Evolutionary conservation across 306 rosid species (phyloP), one percentile per base, ranked within the genome.

Genomic region (Hippophae gyantsensis): DNA sequence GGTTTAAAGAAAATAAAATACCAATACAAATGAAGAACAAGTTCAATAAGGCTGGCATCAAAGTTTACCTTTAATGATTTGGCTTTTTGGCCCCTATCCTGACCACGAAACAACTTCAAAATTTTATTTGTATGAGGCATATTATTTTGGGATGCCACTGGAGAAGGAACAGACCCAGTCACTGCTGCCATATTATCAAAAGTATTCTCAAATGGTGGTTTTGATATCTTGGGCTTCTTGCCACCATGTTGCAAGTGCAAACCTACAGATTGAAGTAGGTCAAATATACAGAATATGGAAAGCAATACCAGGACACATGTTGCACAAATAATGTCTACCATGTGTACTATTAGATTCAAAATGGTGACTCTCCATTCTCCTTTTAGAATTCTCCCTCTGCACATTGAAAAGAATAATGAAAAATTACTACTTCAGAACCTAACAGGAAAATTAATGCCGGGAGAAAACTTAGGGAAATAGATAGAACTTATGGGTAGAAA

Each of bases 131-230:
- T 76, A 77, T 86, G 85, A 56, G 95, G 72, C 92, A 88, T 83
- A 73, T 88, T 89, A 80, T 92, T 86, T 77, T 88, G 99, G 52
- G 97, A 84, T 51, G 97, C 83, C 61, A 80, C 99, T 42, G 99
- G 97, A 54, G 99, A 93, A 71, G 97, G 95, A 73, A 89, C 65
- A 62, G 97, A 86, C 68, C 90, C 94, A 63, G 81, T 58, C 64
- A 74, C 70, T 42, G 90, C 78, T 68, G 86, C 58, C 41, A 78
- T 69, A 59, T 81, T 79, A 71, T 89, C 99, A 68, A 77, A 89
- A 66, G 84, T 75, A 62, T 48, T 82, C 66, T 93, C 99, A 41
- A 77, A 72, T 43, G 90, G 58, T 62, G 86, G 94, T 63, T 86
- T 93, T 58, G 71, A 67, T 61, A 73, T 70, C 84, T 93, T 93